Evolutionary conservation across 805 yeast genomes (phyloP).

Genomic region (Barnettozyma botsteinii): DNA sequence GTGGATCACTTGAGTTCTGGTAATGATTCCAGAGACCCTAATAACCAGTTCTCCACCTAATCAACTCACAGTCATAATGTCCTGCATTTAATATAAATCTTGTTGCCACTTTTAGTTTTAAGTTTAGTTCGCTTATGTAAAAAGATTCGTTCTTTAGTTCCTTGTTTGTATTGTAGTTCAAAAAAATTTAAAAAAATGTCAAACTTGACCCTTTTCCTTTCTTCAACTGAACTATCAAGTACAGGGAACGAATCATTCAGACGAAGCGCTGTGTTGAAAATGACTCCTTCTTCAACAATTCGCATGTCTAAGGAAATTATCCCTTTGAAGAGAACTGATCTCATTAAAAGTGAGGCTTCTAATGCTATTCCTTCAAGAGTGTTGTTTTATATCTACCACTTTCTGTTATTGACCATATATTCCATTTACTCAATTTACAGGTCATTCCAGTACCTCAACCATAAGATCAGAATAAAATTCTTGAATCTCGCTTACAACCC

Average conservation of each 20-base stretch:
- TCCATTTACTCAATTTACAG: constrained; percentile 52
- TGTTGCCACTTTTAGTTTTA: too few species aligned
- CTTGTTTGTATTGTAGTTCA: too few species aligned
- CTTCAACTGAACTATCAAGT: too few species aligned
- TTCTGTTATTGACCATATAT: constrained; percentile 42
- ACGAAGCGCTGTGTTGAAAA: neutral
- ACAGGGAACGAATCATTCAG: neutral
- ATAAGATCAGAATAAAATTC: constrained; percentile 50
- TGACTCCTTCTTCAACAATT: neutral
- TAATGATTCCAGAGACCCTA: constrained; percentile 2
- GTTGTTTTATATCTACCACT: constrained; percentile 18
- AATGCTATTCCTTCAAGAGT: constrained; percentile 9
- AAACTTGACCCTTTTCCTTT: too few species aligned
- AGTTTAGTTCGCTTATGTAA: too few species aligned
- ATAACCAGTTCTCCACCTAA: too few species aligned
- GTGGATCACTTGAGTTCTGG: constrained; percentile 19
- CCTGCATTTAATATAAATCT: too few species aligned
- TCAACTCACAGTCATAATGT: too few species aligned
- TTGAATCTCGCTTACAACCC: constrained; percentile 62
- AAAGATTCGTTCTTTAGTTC: too few species aligned
- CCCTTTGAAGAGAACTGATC: neutral
- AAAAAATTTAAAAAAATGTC: too few species aligned
- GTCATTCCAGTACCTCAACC: constrained; percentile 44
- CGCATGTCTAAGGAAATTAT: constrained; percentile 9
- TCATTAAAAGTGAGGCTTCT: neutral